Evolutionary conservation across 148 eudicot genomes (phyloP), one percentile per base, ranked within the genome.

Genomic region (Silene conica): DNA sequence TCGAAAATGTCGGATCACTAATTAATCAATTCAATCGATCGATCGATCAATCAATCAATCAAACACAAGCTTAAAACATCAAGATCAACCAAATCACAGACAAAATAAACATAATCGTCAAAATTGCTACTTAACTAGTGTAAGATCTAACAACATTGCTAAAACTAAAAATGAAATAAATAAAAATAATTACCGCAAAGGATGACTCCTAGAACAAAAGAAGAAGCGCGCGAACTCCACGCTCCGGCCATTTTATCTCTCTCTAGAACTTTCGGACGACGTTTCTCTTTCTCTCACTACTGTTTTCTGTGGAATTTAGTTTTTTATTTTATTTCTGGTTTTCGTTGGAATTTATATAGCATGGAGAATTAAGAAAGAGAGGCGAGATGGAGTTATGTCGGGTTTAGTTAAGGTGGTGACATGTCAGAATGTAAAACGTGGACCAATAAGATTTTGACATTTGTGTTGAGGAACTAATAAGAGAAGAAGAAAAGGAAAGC

Each of bases 371-470:
- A 31, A 9, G 57, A 66, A 72, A 46, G 71, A 26, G 70, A 63
- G 73, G 66, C 34, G 46, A 31, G 46, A 31, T 34, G n/a, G 38
- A 31, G 68, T 64, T 23, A 31, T 31, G 15, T 19, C 11, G 23
- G 15, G 70, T 67, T 67, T 34, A 67, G 11, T 8, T 16, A 31
- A 12, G 20, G 18, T 3, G 26, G 19, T n/a, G 74, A 73, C 71
- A 83, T 84, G 94, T 84, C 91, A 84, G 22, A n/a, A n/a, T 0
- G 67, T 67, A 6, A 83, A 78, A 83, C 77, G 85, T 90, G 95
- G 86, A 83, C 88, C 88, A 86, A 86, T 87, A 0, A 48, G 68
- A 58, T 57, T 26, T 63, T n/a, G 71, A 71, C 41, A 45, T 0
- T 56, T 50, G 65, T 20, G 0, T 6, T 15, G 0, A 11, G 16